Evolutionary conservation across 345 rosid genomes (phyloP).

Genomic region (Turritis glabra): DNA sequence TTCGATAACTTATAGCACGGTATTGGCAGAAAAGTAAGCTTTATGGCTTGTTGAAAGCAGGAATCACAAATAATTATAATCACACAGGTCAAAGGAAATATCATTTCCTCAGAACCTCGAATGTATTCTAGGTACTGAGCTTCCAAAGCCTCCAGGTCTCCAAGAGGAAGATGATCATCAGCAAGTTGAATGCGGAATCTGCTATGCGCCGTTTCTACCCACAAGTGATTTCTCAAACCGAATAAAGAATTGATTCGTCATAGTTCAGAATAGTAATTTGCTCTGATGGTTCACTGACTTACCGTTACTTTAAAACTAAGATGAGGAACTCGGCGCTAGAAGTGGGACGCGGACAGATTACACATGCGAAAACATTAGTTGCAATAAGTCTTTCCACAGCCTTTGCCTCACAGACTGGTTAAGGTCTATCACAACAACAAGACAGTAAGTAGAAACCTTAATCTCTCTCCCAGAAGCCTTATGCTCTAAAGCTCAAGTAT

Average conservation of each 20-base stretch:
- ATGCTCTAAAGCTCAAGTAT: constrained; percentile 35
- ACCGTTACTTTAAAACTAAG: constrained; percentile 34
- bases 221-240: constrained; percentile 43
- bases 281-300: constrained; percentile 11
- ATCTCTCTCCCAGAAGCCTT: constrained; percentile 1
- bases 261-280: background rate
- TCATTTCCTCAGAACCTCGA: constrained; percentile 59
- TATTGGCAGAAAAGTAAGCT: background rate
- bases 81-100: constrained; percentile 54
- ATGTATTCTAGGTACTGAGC: constrained; percentile 49
- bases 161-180: constrained; percentile 40
- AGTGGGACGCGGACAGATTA: constrained; percentile 67
- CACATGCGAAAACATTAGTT: constrained; percentile 65
- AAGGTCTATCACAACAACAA: constrained; percentile 74
- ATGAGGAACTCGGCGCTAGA: constrained; percentile 62
- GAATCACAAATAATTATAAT: background rate
- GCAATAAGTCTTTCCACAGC: constrained; percentile 72
- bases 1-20: constrained; percentile 11
- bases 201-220: constrained; percentile 78
- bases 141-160: constrained; percentile 47
- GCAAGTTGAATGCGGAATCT: constrained; percentile 78
- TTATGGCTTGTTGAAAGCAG: background rate
- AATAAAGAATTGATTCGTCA: background rate
- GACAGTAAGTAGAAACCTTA: constrained; percentile 59
- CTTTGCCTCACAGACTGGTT: constrained; percentile 78